Percentiles rank a stretch among this genome's conserved stretches.
Conservation (phyloP, 768 basidiomycete species). For the Suillus clintonianus region DNA sequence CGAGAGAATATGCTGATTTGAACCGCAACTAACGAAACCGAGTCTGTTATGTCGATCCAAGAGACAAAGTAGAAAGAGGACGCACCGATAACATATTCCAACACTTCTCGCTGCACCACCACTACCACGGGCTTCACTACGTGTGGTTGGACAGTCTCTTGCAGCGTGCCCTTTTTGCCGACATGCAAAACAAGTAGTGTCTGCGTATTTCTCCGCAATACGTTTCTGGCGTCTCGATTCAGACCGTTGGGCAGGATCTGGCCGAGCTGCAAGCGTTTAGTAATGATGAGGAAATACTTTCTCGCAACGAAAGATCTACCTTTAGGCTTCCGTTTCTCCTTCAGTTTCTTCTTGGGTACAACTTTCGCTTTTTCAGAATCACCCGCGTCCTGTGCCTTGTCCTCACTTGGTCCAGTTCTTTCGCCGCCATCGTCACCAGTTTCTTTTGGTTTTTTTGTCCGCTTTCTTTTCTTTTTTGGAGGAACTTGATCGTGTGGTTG, state of each 20-base stretch:
- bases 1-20: conserved; percentile 75
- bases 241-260: conserved; percentile 32
- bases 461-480: conserved; percentile 63
- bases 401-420: conserved; percentile 19
- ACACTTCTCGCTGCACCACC: conserved; percentile 33
- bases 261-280: conserved; percentile 13
- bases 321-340: conserved; percentile 29
- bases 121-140: conserved; percentile 18
- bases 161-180: conserved; percentile 83
- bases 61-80: neutral
- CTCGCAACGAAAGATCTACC: conserved; percentile 16
- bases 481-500: conserved; percentile 21
- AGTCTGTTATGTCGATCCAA: neutral
- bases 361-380: conserved; percentile 22
- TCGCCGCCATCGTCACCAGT: conserved; percentile 5
- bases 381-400: conserved; percentile 14
- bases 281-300: neutral
- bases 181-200: conserved; percentile 85
- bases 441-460: conserved; percentile 44
- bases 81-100: conserved; percentile 75
- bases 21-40: conserved; percentile 66
- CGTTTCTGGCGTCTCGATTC: conserved; percentile 71
- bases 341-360: conserved; percentile 18
- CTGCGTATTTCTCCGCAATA: conserved; percentile 52
- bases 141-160: conserved; percentile 68